Evolutionary conservation across 1,139 yeast genomes (phyloP).

Genomic region (Kodamaea ohmeri): DNA sequence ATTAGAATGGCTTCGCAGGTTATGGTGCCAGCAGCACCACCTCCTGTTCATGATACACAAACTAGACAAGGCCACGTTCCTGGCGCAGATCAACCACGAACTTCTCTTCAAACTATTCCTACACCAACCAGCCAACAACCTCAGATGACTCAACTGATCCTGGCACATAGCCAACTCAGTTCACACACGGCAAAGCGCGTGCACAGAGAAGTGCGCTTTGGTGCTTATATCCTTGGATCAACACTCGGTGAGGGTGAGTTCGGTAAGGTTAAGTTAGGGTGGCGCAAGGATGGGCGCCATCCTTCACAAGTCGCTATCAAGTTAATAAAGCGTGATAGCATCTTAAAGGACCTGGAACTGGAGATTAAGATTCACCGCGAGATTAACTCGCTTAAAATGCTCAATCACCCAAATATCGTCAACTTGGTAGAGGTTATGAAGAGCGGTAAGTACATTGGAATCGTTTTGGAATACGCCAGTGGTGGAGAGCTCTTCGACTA

Average conservation of each 20-base stretch:
- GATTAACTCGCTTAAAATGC: slow-evolving; percentile 80
- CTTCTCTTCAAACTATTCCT: neutral
- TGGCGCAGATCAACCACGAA: neutral
- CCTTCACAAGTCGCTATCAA: slow-evolving; percentile 93
- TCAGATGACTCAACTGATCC: neutral
- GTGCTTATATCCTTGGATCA: slow-evolving; percentile 84
- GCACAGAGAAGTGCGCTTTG: slow-evolving; percentile 69
- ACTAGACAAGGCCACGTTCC: neutral
- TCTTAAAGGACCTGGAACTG: slow-evolving; percentile 78
- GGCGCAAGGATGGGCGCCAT: slow-evolving; percentile 78
- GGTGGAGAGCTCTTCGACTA: slow-evolving; percentile 97
- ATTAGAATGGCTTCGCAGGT: slow-evolving; percentile 16
- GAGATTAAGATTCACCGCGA: slow-evolving; percentile 91
- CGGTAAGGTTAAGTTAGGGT: slow-evolving; percentile 96
- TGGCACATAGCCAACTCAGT: neutral
- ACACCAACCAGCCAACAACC: neutral
- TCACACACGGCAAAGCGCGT: slow-evolving; percentile 21
- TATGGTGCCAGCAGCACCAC: slow-evolving; percentile 9
- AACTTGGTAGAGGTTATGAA: slow-evolving; percentile 89
- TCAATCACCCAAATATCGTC: slow-evolving; percentile 92
- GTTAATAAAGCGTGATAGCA: slow-evolving; percentile 80
- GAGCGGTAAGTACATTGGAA: slow-evolving; percentile 92
- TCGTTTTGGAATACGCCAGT: slow-evolving; percentile 91
- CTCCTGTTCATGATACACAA: slow-evolving; percentile 3
- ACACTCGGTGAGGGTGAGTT: slow-evolving; percentile 98